Evolutionary conservation across 176 grass and related monocot genomes (phyloP).

Genomic region (Aegilops longissima): DNA sequence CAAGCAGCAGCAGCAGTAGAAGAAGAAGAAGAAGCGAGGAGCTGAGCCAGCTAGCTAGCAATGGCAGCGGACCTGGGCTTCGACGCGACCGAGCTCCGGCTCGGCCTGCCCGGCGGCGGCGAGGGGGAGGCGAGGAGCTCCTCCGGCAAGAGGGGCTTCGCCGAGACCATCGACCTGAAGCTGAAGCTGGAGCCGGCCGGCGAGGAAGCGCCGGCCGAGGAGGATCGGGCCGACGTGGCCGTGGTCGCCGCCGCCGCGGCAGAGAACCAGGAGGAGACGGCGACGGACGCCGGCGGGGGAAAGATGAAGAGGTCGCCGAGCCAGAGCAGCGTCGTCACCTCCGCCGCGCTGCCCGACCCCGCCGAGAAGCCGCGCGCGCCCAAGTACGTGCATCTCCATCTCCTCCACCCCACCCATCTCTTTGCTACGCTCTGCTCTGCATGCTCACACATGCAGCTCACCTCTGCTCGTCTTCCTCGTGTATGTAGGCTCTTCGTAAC

Average conservation of each 20-base stretch:
- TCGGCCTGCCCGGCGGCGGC: constrained; percentile 69
- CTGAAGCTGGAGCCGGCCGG: constrained; percentile 65
- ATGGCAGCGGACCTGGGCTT: constrained; percentile 62
- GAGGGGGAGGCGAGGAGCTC: constrained; percentile 35
- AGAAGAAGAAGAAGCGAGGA: background rate
- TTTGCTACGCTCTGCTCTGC: background rate
- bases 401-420: background rate
- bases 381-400: constrained; percentile 44
- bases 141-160: constrained; percentile 74
- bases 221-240: constrained; percentile 10
- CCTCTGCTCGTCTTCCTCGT: background rate
- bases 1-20: no score
- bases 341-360: constrained; percentile 44
- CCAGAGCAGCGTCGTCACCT: constrained; percentile 53
- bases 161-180: constrained; percentile 92
- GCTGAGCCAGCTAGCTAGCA: background rate
- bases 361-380: constrained; percentile 80
- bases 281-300: background rate
- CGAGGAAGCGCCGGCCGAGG: background rate
- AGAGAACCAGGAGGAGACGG: background rate
- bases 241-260: background rate
- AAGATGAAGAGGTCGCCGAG: constrained; percentile 51
- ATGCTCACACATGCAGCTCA: background rate
- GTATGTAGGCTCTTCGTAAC: background rate
- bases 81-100: constrained; percentile 92